Evolutionary conservation across 257 asterid species (phyloP).

Genomic region (Paraleonurus japonicus): DNA sequence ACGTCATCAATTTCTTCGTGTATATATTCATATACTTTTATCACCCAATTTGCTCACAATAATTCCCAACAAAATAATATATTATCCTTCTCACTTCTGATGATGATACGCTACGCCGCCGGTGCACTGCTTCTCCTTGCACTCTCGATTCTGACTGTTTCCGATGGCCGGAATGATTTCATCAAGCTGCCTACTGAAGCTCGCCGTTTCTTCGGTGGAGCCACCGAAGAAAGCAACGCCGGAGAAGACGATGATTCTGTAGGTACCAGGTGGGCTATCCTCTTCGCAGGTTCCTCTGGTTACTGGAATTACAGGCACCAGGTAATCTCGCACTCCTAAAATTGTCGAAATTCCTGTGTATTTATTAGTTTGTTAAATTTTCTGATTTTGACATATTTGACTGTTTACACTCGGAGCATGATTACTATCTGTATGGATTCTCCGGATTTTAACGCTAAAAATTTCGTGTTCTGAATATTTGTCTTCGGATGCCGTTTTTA

Average conservation of each 20-base stretch:
- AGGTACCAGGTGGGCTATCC: conserved; percentile 96
- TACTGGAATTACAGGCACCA: conserved; percentile 98
- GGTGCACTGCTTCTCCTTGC: conserved; percentile 46
- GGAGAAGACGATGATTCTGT: conserved; percentile 52
- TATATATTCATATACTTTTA: conserved; percentile 18
- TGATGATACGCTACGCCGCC: conserved; percentile 48
- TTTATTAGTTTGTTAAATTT: neutral
- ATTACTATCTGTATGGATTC: neutral
- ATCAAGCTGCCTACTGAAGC: conserved; percentile 67
- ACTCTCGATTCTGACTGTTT: conserved; percentile 47
- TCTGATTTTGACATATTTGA: neutral
- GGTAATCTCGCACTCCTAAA: conserved; percentile 39
- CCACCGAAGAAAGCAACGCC: conserved; percentile 30
- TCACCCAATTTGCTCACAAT: neutral
- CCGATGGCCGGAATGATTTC: conserved; percentile 50
- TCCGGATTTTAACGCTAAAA: neutral
- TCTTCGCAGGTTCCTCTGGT: conserved; percentile 87
- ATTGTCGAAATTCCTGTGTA: neutral
- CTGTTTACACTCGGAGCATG: neutral
- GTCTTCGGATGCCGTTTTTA: neutral
- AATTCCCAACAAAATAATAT: neutral
- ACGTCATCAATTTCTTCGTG: conserved; percentile 7
- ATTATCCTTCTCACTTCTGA: neutral
- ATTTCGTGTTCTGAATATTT: neutral
- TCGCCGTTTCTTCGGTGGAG: conserved; percentile 41